Evolutionary conservation across 1,139 yeast species (phyloP).

Genomic region (Hemisphaericaspora subhashii): DNA sequence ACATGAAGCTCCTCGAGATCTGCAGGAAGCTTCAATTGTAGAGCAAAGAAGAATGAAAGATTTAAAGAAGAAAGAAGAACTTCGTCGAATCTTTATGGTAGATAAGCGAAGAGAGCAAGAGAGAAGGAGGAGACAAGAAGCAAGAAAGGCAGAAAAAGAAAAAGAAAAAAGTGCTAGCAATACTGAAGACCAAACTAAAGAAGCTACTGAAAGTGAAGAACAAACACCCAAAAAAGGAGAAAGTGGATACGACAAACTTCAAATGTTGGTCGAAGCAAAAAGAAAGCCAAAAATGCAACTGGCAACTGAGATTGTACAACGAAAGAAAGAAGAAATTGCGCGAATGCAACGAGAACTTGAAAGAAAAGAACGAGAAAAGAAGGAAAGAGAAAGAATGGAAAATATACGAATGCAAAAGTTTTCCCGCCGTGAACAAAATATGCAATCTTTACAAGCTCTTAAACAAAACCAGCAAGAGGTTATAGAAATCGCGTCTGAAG

Average conservation of each 20-base stretch:
- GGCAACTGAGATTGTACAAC: background rate
- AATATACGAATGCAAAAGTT: background rate
- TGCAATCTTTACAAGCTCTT: background rate
- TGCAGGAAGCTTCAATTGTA: constrained; percentile 2
- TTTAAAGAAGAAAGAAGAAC: constrained; percentile 1
- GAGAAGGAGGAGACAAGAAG: background rate
- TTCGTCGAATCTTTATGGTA: background rate
- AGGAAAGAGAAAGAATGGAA: background rate
- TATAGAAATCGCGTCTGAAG: background rate
- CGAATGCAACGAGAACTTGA: background rate
- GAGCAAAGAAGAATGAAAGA: background rate
- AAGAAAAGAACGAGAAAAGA: background rate
- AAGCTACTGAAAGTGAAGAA: too few species aligned
- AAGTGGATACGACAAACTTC: too few species aligned
- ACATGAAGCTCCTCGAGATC: background rate
- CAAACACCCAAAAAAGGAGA: too few species aligned
- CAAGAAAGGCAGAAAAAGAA: background rate
- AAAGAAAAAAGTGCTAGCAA: too few species aligned
- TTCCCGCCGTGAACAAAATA: background rate
- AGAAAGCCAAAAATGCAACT: too few species aligned
- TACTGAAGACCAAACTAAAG: too few species aligned
- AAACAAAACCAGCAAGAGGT: background rate
- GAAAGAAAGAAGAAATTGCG: background rate
- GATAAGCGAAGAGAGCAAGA: background rate
- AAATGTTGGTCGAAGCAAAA: background rate